Base-by-base conservation (phyloP, 2,329 filamentous ascomycete genomes). In the Amphichorda felina region DNA sequence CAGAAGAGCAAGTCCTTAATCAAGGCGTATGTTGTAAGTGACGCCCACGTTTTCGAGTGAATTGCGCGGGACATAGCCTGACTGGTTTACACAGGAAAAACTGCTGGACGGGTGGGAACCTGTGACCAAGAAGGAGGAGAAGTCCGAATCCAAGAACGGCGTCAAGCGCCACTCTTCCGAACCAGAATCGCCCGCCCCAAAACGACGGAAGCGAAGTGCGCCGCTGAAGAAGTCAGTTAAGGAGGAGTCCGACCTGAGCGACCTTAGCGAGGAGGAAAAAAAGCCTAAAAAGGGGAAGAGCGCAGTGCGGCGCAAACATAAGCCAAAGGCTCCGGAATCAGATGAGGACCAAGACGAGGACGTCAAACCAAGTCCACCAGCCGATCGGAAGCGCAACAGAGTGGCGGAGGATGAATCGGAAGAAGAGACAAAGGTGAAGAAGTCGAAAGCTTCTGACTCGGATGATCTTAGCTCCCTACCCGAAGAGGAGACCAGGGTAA, bases 1-100 rank as follows among this genome's bases (percentile, higher is more conserved):
- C 50, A 56, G 4, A 66, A 60, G 43, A 78, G 72, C 50, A 79
- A 78, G 46, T 49, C 52, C 1, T 45, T 77, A n/a, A 75, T 79
- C 42, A 68, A 68, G 35, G 54, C 57, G 14, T 57, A 62, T 33
- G 64, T 69, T n/a, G 75, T 78, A 60, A 42, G 69, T 60, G 3
- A 6, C 8, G 16, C 26, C 24, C 8, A 30, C 8, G 4, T 4
- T 4, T 6, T 24, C 21, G 21, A 6, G 10, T 24, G 6, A 24
- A 40, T 24, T 26, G 17, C n/a, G n/a, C n/a, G n/a, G n/a, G n/a
- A n/a, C n/a, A n/a, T n/a, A n/a, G n/a, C n/a, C 21, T 24, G 21
- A 24, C 6, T 24, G 21, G 10, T 6, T 24, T 6, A 24, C 21
- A 38, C 27, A 61, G 58, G 53, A 50, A 30, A 57, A 60, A 42